Percentiles rank a stretch among this genome's conserved stretches.
Evolutionary conservation across 176 grass and related monocot genomes (phyloP).

Genomic region (Panicum miliaceum): DNA sequence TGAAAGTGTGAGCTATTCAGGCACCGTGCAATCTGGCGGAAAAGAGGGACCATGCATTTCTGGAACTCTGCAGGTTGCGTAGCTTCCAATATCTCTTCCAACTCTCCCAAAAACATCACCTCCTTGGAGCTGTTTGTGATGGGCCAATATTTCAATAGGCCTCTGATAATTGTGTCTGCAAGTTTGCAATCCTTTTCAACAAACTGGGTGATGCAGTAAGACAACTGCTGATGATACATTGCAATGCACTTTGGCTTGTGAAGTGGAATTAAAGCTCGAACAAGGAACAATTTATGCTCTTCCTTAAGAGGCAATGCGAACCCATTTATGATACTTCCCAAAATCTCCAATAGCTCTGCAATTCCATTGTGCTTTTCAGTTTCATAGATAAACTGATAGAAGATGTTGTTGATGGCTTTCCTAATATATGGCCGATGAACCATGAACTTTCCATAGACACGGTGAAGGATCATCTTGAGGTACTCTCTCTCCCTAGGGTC

Average conservation of each 20-base stretch:
- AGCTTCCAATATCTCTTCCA: constrained; percentile 88
- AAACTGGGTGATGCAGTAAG: constrained; percentile 83
- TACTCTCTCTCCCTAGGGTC: constrained; percentile 87
- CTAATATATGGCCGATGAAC: constrained; percentile 81
- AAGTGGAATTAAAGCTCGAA: constrained; percentile 74
- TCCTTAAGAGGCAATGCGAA: constrained; percentile 91
- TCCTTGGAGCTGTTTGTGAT: constrained; percentile 87
- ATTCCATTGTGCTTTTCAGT: constrained; percentile 90
- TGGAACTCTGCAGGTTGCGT: constrained; percentile 84
- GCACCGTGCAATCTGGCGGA: constrained; percentile 69
- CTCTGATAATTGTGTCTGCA: constrained; percentile 79
- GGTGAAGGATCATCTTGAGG: constrained; percentile 86
- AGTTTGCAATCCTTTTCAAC: constrained; percentile 90
- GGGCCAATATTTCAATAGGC: constrained; percentile 89
- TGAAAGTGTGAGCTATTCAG: constrained; percentile 89
- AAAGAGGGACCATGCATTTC: constrained; percentile 94
- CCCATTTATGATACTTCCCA: constrained; percentile 86
- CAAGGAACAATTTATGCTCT: constrained; percentile 85
- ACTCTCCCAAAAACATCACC: constrained; percentile 83
- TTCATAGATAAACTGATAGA: constrained; percentile 91
- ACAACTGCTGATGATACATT: constrained; percentile 79
- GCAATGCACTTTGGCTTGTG: constrained; percentile 77
- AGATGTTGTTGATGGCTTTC: constrained; percentile 87
- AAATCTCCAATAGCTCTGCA: constrained; percentile 82
- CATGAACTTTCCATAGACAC: constrained; percentile 96